Evolutionary conservation across 805 yeast species (phyloP), one percentile per base, ranked within the genome.

Genomic region (Yarrowia sp.): DNA sequence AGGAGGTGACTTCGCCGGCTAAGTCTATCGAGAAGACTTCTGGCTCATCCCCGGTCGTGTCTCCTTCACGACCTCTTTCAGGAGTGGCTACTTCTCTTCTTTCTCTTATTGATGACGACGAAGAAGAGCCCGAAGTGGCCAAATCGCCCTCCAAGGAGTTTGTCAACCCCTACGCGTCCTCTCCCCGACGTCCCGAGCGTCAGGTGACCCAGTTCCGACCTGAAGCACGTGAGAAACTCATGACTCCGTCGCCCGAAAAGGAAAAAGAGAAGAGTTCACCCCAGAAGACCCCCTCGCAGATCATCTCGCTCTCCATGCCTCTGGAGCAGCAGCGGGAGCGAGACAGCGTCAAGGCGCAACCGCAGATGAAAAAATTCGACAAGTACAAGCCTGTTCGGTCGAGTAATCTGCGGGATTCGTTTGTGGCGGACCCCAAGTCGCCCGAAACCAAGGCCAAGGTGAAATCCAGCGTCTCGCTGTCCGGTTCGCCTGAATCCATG

Each of bases 101-200:
- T n/a, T 61, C 65, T 8, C 31, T 61, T 13, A 61, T 61, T 31
- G 65, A 61, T 14, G 51, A 61, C n/a, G 51, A 33, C 3, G 64
- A 43, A 28, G 58, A 61, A 51, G 58, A 51, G 2, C 11, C 7
- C 1, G 58, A 47, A n/a, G 39, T 17, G 6, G 11, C 11, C 22
- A 15, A 13, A 14, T 1, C 15, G 51, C n/a, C 51, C 4, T 7
- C 42, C 18, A 58, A 43, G 51, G 51, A 44, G 39, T 47, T 61
- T 9, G 13, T 61, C 15, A 61, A 61, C 39, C 65, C 65, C 11
- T 61, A 61, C 41, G 55, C 57, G 1, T 11, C 44, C 3, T 43
- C 64, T 13, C 64, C 64, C 4, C 41, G 43, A 36, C 64, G 64
- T 13, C 39, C 50, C 22, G 31, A 58, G 7, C 42, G 51, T 1